Percentiles rank a stretch among this genome's conserved stretches.
phyloP scores from a whole-genome alignment of 2,329 filamentous ascomycete genomes.

The Calonectria multiphialidica region DNA sequence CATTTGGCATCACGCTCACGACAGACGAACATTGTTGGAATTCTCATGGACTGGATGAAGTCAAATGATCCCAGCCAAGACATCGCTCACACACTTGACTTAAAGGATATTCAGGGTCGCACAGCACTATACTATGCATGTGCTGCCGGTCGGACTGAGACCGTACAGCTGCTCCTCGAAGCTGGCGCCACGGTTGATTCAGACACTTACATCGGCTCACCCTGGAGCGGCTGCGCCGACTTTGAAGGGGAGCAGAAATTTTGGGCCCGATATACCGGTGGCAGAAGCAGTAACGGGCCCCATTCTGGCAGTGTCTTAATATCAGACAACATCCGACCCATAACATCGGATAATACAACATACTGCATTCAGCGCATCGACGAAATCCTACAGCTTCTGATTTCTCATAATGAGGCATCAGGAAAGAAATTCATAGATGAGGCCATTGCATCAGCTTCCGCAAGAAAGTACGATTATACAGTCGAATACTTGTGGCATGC shows the following conservation, averaged over 20 bases:
- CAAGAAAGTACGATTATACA: not conserved
- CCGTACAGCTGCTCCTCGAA: constrained; percentile 41
- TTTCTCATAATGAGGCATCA: constrained; percentile 13
- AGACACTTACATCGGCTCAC: not conserved
- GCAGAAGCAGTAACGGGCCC: too few relatives aligned
- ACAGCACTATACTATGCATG: constrained; percentile 42
- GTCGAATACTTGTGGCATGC: not conserved
- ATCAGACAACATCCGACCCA: not conserved
- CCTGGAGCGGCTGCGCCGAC: constrained; percentile 19
- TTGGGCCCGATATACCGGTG: constrained; percentile 12
- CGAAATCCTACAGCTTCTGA: constrained; percentile 39
- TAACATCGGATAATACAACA: not conserved
- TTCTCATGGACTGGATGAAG: constrained; percentile 36
- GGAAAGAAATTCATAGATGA: not conserved
- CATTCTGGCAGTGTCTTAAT: not conserved
- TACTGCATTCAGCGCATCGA: constrained; percentile 11
- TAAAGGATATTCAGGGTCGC: not conserved
- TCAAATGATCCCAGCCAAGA: not conserved
- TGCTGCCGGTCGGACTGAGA: constrained; percentile 39
- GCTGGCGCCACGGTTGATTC: constrained; percentile 36
- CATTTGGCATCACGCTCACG: constrained; percentile 53
- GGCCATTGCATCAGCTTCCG: not conserved
- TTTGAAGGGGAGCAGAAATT: constrained; percentile 30
- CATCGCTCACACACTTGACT: not conserved
- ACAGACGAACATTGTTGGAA: constrained; percentile 49